Base-by-base conservation (phyloP, 306 rosid genomes). In the Glycyrrhiza uralensis region DNA sequence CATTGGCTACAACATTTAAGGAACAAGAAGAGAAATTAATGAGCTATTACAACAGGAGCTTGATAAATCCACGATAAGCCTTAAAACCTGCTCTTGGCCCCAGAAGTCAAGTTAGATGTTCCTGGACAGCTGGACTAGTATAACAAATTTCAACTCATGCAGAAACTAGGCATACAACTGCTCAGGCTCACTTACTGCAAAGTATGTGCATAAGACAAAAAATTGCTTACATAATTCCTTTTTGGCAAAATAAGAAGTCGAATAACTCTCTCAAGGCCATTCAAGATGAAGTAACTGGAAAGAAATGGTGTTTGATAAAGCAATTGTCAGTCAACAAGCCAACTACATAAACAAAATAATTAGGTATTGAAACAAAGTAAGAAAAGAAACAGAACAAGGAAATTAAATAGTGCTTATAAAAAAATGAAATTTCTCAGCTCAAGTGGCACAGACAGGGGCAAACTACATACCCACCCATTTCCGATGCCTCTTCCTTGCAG, bases 381-480 rank as follows among this genome's bases (percentile, higher is more conserved):
- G 28, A 12, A 71, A 61, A 59, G 20, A 14, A 76, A 67, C 39
- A 46, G 45, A 56, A 36, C 66, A 49, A 68, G 24, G 33, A 44
- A 77, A 47, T 8, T n/a, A 7, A 64, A 50, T 18, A 50, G 14
- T 56, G 45, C 32, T 56, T 19, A 65, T 12, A 17, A 62, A 30
- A 64, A 33, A 61, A 20, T 17, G 19, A 1, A 39, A 55, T 0
- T 19, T 50, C 20, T 45, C 39, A 59, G 66, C 18, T 69, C 49
- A 75, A 50, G 75, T 36, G 54, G 76, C 38, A 61, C 11, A 60
- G 36, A 35, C 38, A 80, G 29, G 61, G 54, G 28, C 42, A 38
- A 75, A 82, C 54, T 72, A 94, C 98, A 68, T 84, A 91, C 98
- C 98, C 98, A 38, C 98, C 98, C 97, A 94, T 89, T 82, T 94